These are phyloP conservation scores for Larix sibirica DNA, from an alignment of 83 land plant species.

Conservation along the genomic window DNA sequence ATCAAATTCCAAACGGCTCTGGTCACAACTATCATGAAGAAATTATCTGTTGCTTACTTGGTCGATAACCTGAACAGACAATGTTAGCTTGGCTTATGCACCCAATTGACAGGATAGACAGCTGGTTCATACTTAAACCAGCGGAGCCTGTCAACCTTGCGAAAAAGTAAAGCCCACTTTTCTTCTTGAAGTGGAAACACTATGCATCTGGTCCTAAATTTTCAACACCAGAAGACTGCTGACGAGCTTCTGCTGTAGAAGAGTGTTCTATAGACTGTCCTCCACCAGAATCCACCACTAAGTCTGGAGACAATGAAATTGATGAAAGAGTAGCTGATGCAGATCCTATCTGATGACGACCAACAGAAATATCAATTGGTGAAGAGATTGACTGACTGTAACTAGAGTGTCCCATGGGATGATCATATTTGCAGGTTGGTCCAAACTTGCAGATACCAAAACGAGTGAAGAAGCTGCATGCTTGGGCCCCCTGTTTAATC, in stretches of 20 bases:
- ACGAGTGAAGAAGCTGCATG: slow-evolving; percentile 67
- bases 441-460: slow-evolving; percentile 88
- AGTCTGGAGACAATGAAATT: slow-evolving; percentile 41
- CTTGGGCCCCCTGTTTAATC: slow-evolving; percentile 66
- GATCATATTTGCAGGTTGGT: slow-evolving; percentile 82
- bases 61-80: slow-evolving; percentile 4
- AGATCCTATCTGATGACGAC: slow-evolving; percentile 41
- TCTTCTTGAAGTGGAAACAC: slow-evolving; percentile 14
- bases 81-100: slow-evolving; percentile 20
- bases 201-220: slow-evolving; percentile 41
- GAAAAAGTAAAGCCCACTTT: slow-evolving; percentile 16
- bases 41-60: background rate
- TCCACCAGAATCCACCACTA: slow-evolving; percentile 37
- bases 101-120: slow-evolving; percentile 10
- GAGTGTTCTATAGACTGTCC: slow-evolving; percentile 28
- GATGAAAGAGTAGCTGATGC: slow-evolving; percentile 35
- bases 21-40: slow-evolving; percentile 1
- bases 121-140: background rate
- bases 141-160: slow-evolving; percentile 3
- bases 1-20: slow-evolving; percentile 5
- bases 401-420: slow-evolving; percentile 45
- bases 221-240: slow-evolving; percentile 49
- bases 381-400: slow-evolving; percentile 34
- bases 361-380: slow-evolving; percentile 44
- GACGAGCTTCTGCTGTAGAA: slow-evolving; percentile 42